A percentile compares a stretch with the other conserved stretches of the same genome.
phyloP scores from a whole-genome alignment of 768 basidiomycete genomes.

The Tulasnella sp. region DNA sequence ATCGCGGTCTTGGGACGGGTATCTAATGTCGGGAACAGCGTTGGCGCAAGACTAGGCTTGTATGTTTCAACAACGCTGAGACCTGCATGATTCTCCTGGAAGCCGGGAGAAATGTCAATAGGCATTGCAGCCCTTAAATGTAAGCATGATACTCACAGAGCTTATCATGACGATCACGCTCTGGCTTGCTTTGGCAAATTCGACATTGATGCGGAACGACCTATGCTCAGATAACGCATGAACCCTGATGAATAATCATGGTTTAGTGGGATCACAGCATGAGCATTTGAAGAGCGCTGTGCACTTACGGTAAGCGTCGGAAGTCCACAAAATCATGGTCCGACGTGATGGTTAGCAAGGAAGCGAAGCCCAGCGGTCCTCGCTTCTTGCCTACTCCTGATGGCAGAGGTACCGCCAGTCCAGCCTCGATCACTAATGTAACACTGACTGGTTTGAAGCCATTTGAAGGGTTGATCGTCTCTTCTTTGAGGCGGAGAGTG shows the following conservation, averaged over 20 bases:
- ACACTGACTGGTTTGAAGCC: constrained; percentile 47
- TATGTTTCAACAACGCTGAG: constrained; percentile 41
- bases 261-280: not conserved
- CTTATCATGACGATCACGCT: constrained; percentile 45
- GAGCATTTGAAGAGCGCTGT: constrained; percentile 9
- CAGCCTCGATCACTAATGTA: constrained; percentile 48
- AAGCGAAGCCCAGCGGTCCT: constrained; percentile 48
- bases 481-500: constrained; percentile 40
- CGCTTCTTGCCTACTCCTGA: constrained; percentile 36
- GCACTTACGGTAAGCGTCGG: constrained; percentile 57
- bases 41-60: constrained; percentile 43
- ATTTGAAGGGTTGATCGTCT: constrained; percentile 31
- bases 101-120: constrained; percentile 16
- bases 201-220: constrained; percentile 46
- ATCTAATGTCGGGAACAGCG: constrained; percentile 52
- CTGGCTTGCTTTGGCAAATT: constrained; percentile 69
- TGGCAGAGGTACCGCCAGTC: constrained; percentile 27
- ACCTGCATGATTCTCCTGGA: constrained; percentile 67
- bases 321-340: constrained; percentile 69
- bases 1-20: constrained; percentile 57
- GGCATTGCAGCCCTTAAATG: constrained; percentile 4
- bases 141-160: constrained; percentile 37
- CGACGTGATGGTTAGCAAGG: constrained; percentile 62
- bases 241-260: constrained; percentile 38
- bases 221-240: constrained; percentile 48